These are phyloP conservation scores for Spergularia marina DNA, from an alignment of 148 eudicot species.

Conservation along the genomic window DNA sequence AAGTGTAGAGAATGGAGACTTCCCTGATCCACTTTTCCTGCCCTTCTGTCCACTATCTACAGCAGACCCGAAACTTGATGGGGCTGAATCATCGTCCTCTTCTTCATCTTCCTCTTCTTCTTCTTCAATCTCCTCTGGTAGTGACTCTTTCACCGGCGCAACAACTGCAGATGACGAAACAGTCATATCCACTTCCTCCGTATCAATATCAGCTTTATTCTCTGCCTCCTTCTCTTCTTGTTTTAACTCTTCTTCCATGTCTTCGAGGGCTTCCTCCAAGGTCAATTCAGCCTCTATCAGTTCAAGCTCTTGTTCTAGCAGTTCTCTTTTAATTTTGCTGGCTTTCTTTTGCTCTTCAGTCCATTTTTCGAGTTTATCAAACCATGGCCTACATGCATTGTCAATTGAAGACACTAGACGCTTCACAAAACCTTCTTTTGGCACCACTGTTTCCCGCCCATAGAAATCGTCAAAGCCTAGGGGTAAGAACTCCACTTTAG, in stretches of 20 bases:
- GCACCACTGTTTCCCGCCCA: slow-evolving; percentile 41
- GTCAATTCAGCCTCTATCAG: slow-evolving; percentile 55
- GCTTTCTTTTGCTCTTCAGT: slow-evolving; percentile 61
- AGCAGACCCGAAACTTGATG: slow-evolving; percentile 83
- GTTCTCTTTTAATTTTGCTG: slow-evolving; percentile 37
- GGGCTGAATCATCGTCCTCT: slow-evolving; percentile 49
- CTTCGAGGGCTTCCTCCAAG: slow-evolving; percentile 72
- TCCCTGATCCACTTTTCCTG: slow-evolving; percentile 45
- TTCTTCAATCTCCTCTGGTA: slow-evolving; percentile 30
- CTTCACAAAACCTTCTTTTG: slow-evolving; percentile 34
- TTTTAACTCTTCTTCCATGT: slow-evolving; percentile 62
- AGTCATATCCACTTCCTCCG: slow-evolving; percentile 37
- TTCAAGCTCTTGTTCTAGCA: slow-evolving; percentile 59
- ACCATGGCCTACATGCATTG: slow-evolving; percentile 34
- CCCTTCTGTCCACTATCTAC: slow-evolving; percentile 33
- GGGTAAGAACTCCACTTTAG: slow-evolving; percentile 64
- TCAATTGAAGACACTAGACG: slow-evolving; percentile 40
- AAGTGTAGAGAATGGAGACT: slow-evolving; percentile 66
- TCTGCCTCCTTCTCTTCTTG: slow-evolving; percentile 62
- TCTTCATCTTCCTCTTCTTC: slow-evolving; percentile 50
- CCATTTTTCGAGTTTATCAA: slow-evolving; percentile 59
- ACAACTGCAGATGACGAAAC: slow-evolving; percentile 25
- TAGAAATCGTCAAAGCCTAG: slow-evolving; percentile 81
- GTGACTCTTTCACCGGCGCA: slow-evolving; percentile 27
- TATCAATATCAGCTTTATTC: slow-evolving; percentile 36